Base-by-base conservation (phyloP, 768 basidiomycete species). In the Lactifluus echinatus region DNA sequence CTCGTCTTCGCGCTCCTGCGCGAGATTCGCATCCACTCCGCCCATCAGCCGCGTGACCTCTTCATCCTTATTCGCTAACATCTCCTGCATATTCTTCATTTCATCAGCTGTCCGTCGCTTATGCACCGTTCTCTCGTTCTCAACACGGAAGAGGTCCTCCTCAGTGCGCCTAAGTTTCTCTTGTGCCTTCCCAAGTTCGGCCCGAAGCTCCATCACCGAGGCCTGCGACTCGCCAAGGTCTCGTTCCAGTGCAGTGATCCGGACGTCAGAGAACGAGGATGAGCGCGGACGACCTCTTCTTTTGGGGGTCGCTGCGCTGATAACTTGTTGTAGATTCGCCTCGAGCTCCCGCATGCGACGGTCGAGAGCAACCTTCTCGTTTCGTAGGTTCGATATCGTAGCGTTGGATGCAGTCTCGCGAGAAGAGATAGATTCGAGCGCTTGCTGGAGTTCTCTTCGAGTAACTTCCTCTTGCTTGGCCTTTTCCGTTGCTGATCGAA, bases 301-400 rank as follows among this genome's bases (percentile, higher is more conserved):
- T 43, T 70, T 66, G 56, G 73, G 66, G 43, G 69, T 64, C 57
- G 73, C 57, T 44, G 73, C 63, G 39, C 65, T 65, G 48, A 64
- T 68, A 55, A 66, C 65, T 34, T 75, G 74, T 59, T 74, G 58
- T 54, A 73, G 61, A 39, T 75, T 61, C 46, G 63, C 70, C 64
- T 85, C 77, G 48, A 87, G 74, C 66, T 87, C 84, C 50, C 75
- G 76, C 34, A 85, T 72, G 24, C 82, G 80, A 34, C 71, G 70
- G 60, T 86, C 82, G 23, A 85, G 75, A 5, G 68, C 75, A 34
- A 64, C 58, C 61, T 86, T 87, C 61, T 87, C 85, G 54, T 73
- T 74, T 65, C 80, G 76, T 39, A 85, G 67, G 57, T 45, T 74
- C 3, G 54, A 53, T 39, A 63, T 36, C 17, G 23, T 43, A 1